Percentiles rank a stretch among this genome's conserved stretches.
Evolutionary conservation across 2,329 filamentous ascomycete species (phyloP).

Genomic region (Colletotrichum euphorbiae): DNA sequence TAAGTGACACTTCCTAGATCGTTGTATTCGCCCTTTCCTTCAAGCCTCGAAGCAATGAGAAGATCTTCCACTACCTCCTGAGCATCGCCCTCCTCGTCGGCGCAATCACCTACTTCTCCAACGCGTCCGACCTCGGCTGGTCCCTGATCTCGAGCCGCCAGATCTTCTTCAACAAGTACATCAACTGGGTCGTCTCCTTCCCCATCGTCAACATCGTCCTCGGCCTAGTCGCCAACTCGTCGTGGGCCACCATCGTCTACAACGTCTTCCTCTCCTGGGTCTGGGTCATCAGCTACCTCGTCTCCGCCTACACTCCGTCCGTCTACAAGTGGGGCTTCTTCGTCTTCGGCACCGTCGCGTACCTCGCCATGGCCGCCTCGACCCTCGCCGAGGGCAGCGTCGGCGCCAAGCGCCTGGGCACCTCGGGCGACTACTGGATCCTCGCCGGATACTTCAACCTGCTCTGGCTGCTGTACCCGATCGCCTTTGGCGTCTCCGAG

Average conservation of each 20-base stretch:
- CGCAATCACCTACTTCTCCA: slow-evolving; percentile 62
- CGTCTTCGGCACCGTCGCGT: slow-evolving; percentile 62
- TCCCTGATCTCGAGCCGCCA: slow-evolving; percentile 57
- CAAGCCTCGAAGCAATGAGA: slow-evolving; percentile 58
- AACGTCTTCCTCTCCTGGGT: slow-evolving; percentile 62
- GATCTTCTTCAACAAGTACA: slow-evolving; percentile 67
- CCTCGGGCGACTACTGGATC: slow-evolving; percentile 57
- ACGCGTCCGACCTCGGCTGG: slow-evolving; percentile 64
- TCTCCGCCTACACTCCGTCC: slow-evolving; percentile 59
- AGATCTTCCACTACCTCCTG: slow-evolving; percentile 69
- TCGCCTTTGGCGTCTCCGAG: slow-evolving; percentile 65
- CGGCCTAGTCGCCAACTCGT: slow-evolving; percentile 62
- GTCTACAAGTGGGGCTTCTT: slow-evolving; percentile 71
- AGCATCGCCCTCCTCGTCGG: slow-evolving; percentile 61
- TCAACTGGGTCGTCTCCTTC: slow-evolving; percentile 66
- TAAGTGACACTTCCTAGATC: slow-evolving; percentile 49
- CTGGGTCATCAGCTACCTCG: slow-evolving; percentile 64
- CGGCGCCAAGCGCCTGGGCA: slow-evolving; percentile 55
- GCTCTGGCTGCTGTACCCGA: slow-evolving; percentile 65
- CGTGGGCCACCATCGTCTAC: slow-evolving; percentile 67
- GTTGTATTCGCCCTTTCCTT: slow-evolving; percentile 54
- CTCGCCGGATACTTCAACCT: slow-evolving; percentile 62
- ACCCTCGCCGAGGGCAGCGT: slow-evolving; percentile 54
- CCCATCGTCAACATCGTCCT: slow-evolving; percentile 58
- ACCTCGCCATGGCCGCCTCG: slow-evolving; percentile 57